Evolutionary conservation across 768 basidiomycete genomes (phyloP).

Genomic region (Calocybe cyanea): DNA sequence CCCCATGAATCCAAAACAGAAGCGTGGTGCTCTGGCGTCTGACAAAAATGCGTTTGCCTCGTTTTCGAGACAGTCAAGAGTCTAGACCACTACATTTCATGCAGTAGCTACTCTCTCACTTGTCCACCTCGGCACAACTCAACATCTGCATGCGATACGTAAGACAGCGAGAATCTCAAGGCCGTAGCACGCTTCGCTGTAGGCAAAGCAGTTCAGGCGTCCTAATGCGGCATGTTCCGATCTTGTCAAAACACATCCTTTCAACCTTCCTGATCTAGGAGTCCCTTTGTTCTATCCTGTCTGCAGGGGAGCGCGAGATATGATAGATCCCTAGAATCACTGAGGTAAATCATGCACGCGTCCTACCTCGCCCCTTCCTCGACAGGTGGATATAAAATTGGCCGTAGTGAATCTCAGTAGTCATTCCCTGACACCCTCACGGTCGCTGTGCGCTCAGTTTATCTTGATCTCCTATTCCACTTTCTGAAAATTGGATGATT

Average conservation of each 20-base stretch:
- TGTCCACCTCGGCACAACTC: too few relatives aligned
- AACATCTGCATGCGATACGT: too few relatives aligned
- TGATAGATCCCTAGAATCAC: slow-evolving; percentile 30
- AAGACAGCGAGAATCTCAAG: too few relatives aligned
- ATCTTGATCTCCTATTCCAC: slow-evolving; percentile 21
- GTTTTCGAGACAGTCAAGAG: too few relatives aligned
- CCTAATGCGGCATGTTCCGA: slow-evolving; percentile 44
- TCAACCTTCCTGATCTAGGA: slow-evolving; percentile 49
- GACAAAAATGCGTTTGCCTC: slow-evolving; percentile 1
- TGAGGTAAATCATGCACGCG: slow-evolving; percentile 33
- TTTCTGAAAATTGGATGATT: slow-evolving; percentile 28
- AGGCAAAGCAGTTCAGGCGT: slow-evolving; percentile 6
- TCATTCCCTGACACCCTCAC: slow-evolving; percentile 31
- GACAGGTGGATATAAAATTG: slow-evolving; percentile 44
- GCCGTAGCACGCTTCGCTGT: not conserved
- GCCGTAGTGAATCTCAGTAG: slow-evolving; percentile 29
- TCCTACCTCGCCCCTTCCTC: slow-evolving; percentile 35
- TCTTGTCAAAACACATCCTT: slow-evolving; percentile 34
- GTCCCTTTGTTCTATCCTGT: slow-evolving; percentile 40
- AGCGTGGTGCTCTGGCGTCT: too few relatives aligned
- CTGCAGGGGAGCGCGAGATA: slow-evolving; percentile 31
- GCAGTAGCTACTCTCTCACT: too few relatives aligned
- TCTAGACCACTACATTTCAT: too few relatives aligned
- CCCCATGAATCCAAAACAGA: too few relatives aligned
- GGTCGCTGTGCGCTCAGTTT: slow-evolving; percentile 35